Evolutionary conservation across 257 asterid species (phyloP).

Genomic region (Linaria vulgaris): DNA sequence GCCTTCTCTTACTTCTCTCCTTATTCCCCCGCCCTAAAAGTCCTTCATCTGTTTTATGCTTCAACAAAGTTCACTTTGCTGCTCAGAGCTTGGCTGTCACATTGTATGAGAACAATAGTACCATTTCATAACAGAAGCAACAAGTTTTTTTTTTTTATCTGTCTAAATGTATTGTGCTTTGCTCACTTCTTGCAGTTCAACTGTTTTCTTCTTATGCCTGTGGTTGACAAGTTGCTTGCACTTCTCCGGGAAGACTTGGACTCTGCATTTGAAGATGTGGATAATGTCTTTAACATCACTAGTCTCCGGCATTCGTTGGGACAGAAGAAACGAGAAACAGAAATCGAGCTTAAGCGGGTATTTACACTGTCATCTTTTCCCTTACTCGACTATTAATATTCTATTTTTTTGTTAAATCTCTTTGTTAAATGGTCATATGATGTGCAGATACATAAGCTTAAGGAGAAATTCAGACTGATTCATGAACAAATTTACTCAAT

Average conservation of each 20-base stretch:
- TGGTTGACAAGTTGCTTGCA: conserved; percentile 91
- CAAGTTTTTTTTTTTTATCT: background rate
- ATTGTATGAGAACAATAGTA: too few relatives aligned
- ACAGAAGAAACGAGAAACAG: conserved; percentile 72
- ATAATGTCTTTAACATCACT: conserved; percentile 75
- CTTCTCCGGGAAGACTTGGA: conserved; percentile 85
- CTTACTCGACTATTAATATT: background rate
- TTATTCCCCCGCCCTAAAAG: background rate
- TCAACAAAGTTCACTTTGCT: too few relatives aligned
- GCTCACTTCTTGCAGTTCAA: conserved; percentile 69
- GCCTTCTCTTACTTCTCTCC: background rate
- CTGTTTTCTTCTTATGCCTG: conserved; percentile 96
- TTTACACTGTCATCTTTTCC: conserved; percentile 10
- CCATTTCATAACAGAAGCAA: background rate
- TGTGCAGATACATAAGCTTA: conserved; percentile 76
- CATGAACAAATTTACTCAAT: conserved; percentile 63
- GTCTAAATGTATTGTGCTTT: conserved; percentile 19
- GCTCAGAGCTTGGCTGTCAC: too few relatives aligned
- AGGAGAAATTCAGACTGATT: conserved; percentile 77
- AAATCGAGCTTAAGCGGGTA: conserved; percentile 88
- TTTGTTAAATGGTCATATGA: conserved; percentile 16
- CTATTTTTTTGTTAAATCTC: background rate
- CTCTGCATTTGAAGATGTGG: conserved; percentile 82
- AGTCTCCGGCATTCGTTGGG: conserved; percentile 68
- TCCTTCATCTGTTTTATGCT: too few relatives aligned